Evolutionary conservation across 768 basidiomycete species (phyloP), one percentile per base, ranked within the genome.

Genomic region (Hypholoma fasciculare): DNA sequence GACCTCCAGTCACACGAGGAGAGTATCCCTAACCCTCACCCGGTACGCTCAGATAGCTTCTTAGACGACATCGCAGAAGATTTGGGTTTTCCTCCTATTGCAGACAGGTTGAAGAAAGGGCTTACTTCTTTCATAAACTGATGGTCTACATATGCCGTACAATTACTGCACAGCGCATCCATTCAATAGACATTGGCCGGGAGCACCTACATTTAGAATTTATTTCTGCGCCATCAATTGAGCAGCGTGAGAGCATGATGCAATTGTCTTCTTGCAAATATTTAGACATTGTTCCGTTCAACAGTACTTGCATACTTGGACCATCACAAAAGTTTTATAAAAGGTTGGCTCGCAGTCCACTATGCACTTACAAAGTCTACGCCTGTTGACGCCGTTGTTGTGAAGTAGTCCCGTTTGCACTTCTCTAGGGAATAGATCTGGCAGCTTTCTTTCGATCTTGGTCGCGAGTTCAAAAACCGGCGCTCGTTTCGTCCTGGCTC

Each of bases 31-130:
- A 53, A 60, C 16, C 34, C 48, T 34, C 38, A 57, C 27, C 54
- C 49, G 14, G 59, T 54, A 19, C 58, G 59, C 6, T 65, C 72
- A 36, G 70, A 71, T 23, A 77, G 76, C 34, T 62, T 83, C 26
- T 71, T 74, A 61, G 77, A 77, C 57, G 82, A 82, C 59, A 69
- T 82, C 44, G 70, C 74, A 6, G 76, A 79, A 57, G 81, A 81
- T 58, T 62, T 82, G 30, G 77, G 78, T 0, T 53, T 82, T n/a
- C 78, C 76, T 48, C 71, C 69, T 2, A 67, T 70, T 47, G 67
- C 65, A 26, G 69, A 74, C 39, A 65, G 67, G 7, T 67, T 77
- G 50, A 67, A 63, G 65, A 73, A 71, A 57, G 14, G 74, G 26
- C 74, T 73, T 61, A 69, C 61, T 47, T 73, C 65, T 56, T 12